Evolutionary conservation across 2,329 filamentous ascomycete genomes (phyloP).

Genomic region (Emydomyces testavorans): DNA sequence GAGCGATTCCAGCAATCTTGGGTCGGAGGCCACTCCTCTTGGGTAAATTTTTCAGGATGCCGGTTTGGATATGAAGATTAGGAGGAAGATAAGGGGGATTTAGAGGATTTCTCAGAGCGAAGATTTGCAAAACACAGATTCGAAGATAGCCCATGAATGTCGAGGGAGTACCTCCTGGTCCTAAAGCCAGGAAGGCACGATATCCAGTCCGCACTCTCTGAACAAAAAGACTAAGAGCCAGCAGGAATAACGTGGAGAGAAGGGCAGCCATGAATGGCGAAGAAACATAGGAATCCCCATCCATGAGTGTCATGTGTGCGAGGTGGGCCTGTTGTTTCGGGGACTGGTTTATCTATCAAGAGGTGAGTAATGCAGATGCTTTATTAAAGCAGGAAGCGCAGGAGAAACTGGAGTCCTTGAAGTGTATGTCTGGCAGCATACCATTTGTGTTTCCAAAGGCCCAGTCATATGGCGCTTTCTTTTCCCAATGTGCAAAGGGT

Average conservation of each 20-base stretch:
- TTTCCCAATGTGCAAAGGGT: not conserved
- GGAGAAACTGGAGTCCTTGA: not conserved
- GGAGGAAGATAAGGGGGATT: slow-evolving; percentile 44
- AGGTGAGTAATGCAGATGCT: not conserved
- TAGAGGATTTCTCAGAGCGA: slow-evolving; percentile 61
- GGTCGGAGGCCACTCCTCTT: slow-evolving; percentile 54
- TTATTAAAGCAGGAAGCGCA: not conserved
- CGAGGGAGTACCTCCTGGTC: slow-evolving; percentile 67
- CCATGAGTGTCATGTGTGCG: not conserved
- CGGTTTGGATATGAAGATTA: slow-evolving; percentile 42
- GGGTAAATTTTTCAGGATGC: slow-evolving; percentile 52
- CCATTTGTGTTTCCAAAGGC: not conserved
- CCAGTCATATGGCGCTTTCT: not conserved
- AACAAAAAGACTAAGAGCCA: slow-evolving; percentile 40
- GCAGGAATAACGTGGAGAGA: slow-evolving; percentile 37
- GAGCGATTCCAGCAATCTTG: slow-evolving; percentile 61
- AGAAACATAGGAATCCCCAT: slow-evolving; percentile 1
- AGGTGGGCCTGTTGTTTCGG: not conserved
- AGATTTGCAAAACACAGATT: slow-evolving; percentile 60
- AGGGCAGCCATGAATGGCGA: slow-evolving; percentile 26
- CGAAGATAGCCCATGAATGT: slow-evolving; percentile 62
- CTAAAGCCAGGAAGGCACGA: slow-evolving; percentile 61
- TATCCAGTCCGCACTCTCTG: slow-evolving; percentile 53
- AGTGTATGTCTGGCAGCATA: not conserved
- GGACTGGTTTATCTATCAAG: not conserved